A percentile compares a stretch with the other conserved stretches of the same genome.
phyloP scores from a whole-genome alignment of 2,329 filamentous ascomycete species.

The Ramichloridium luteum region DNA sequence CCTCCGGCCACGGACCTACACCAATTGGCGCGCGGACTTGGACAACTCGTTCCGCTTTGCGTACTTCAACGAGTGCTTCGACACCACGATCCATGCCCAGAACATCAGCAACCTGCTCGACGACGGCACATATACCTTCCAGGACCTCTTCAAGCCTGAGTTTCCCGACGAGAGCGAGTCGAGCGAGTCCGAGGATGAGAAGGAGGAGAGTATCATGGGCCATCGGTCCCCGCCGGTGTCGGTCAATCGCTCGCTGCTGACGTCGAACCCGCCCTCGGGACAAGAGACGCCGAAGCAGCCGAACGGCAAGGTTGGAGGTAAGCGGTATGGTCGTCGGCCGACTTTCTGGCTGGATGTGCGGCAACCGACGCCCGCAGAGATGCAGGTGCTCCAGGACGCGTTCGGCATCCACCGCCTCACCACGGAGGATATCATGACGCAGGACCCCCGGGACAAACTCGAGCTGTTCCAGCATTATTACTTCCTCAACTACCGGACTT shows the following conservation, averaged over 20 bases:
- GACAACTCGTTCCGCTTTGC: slow-evolving; percentile 91
- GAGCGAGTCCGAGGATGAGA: slow-evolving; percentile 47
- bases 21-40: slow-evolving; percentile 71
- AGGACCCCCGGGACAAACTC: slow-evolving; percentile 95
- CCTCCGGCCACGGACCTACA: slow-evolving; percentile 59
- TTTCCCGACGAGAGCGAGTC: slow-evolving; percentile 60
- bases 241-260: background rate
- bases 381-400: slow-evolving; percentile 83
- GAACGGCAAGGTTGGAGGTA: slow-evolving; percentile 10
- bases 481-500: slow-evolving; percentile 95
- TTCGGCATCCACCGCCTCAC: slow-evolving; percentile 95
- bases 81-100: slow-evolving; percentile 90
- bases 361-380: slow-evolving; percentile 82
- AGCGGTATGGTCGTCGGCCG: slow-evolving; percentile 60
- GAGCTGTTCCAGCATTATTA: slow-evolving; percentile 97
- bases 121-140: slow-evolving; percentile 64
- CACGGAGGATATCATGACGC: slow-evolving; percentile 91
- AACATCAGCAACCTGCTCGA: slow-evolving; percentile 88
- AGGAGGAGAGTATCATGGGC: slow-evolving; percentile 5
- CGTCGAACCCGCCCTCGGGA: slow-evolving; percentile 5
- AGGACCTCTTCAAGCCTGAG: slow-evolving; percentile 82
- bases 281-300: slow-evolving; percentile 20
- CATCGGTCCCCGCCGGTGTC: background rate
- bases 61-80: slow-evolving; percentile 96
- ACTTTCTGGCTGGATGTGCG: slow-evolving; percentile 96